A percentile compares a stretch with the other conserved stretches of the same genome.
Conservation (phyloP, 108 stramenopile genomes). For the Nitzschia putrida region DNA sequence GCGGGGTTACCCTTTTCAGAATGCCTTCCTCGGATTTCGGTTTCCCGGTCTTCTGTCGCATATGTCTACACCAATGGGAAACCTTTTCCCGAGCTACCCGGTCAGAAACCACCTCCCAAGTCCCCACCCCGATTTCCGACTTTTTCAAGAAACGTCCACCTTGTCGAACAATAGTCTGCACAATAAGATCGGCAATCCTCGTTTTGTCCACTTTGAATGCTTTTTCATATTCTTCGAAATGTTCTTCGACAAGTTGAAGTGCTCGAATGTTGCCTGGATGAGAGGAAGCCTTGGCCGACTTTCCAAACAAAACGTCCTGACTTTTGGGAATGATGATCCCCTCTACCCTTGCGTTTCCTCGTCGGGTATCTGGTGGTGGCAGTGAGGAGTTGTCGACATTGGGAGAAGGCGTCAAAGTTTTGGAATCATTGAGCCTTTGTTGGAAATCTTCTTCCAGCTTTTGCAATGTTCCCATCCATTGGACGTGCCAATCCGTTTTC, state of each 20-base stretch:
- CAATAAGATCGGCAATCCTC: conserved; percentile 20
- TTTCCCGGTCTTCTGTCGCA: conserved; percentile 5
- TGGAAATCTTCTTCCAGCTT: neutral
- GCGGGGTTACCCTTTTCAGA: too few relatives aligned
- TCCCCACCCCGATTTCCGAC: neutral
- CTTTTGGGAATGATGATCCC: conserved; percentile 11
- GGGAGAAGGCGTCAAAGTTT: too few relatives aligned
- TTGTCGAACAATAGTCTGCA: conserved; percentile 16
- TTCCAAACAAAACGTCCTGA: conserved; percentile 41
- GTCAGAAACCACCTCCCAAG: conserved; percentile 28
- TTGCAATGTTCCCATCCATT: conserved; percentile 9
- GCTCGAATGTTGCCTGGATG: conserved; percentile 32
- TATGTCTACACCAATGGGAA: conserved; percentile 27
- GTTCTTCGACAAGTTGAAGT: conserved; percentile 20
- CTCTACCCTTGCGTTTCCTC: neutral
- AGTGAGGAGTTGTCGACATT: too few relatives aligned
- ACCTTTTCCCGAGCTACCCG: conserved; percentile 25
- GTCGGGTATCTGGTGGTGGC: too few relatives aligned
- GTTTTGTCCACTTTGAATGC: conserved; percentile 34
- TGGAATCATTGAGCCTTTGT: neutral
- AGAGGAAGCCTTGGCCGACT: conserved; percentile 1
- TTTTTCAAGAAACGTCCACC: conserved; percentile 29
- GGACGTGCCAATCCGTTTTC: conserved; percentile 3
- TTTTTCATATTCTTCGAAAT: conserved; percentile 25
- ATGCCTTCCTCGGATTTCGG: too few relatives aligned